Percentiles rank a stretch among this genome's conserved stretches.
Conservation (phyloP, 495 filamentous ascomycete species). For the Aspergillus hancockii region DNA sequence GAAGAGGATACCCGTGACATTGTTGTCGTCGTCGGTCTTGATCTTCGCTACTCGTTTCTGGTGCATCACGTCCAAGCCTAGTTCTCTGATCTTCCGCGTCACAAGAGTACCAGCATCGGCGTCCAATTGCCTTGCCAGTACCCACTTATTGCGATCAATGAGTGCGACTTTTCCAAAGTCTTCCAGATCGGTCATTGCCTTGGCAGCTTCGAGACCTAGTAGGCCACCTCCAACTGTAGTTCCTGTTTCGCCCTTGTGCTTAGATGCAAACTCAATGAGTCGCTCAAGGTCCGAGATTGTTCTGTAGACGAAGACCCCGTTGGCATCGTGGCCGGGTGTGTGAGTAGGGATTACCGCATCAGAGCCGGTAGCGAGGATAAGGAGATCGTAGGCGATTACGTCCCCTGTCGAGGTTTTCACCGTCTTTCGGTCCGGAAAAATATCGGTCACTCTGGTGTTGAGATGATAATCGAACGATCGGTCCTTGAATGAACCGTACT, state of each 20-base stretch:
- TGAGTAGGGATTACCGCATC: constrained; percentile 79
- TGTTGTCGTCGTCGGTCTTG: constrained; percentile 64
- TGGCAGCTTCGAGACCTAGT: constrained; percentile 89
- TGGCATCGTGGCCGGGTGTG: constrained; percentile 82
- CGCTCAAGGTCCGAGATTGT: constrained; percentile 83
- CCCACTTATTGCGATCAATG: constrained; percentile 89
- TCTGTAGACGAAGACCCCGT: constrained; percentile 93
- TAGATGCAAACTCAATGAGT: constrained; percentile 71
- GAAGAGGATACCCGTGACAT: constrained; percentile 74
- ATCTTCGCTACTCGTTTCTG: constrained; percentile 75
- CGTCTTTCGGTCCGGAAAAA: constrained; percentile 62
- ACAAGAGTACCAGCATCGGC: constrained; percentile 82
- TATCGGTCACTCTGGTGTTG: constrained; percentile 75
- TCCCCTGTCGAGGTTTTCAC: constrained; percentile 72
- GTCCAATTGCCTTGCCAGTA: constrained; percentile 84
- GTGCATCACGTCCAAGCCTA: constrained; percentile 87
- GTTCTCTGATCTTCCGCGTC: constrained; percentile 73
- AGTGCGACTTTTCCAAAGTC: constrained; percentile 77
- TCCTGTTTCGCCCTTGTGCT: constrained; percentile 67
- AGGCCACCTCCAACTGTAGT: constrained; percentile 90
- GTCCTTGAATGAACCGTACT: constrained; percentile 60
- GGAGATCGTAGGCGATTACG: constrained; percentile 78
- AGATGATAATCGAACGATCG: constrained; percentile 78
- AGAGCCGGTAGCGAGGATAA: constrained; percentile 90
- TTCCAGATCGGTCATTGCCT: constrained; percentile 89